A percentile compares a stretch with the other conserved stretches of the same genome.
phyloP scores from a whole-genome alignment of 768 basidiomycete genomes.

The Psilocybe azurescens region DNA sequence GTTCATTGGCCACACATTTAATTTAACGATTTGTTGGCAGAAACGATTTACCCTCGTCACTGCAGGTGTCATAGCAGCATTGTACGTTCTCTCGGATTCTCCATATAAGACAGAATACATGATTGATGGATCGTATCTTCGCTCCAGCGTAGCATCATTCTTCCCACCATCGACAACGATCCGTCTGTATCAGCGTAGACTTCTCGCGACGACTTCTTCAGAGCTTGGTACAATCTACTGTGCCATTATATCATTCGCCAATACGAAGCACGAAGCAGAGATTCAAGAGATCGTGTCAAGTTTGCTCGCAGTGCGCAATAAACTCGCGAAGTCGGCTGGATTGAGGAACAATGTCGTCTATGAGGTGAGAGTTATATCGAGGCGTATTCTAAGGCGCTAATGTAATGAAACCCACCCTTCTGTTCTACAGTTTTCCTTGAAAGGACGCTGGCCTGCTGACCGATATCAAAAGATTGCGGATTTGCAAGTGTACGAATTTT shows the following conservation, averaged over 20 bases:
- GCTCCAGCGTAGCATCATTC: slow-evolving; percentile 66
- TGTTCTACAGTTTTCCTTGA: slow-evolving; percentile 64
- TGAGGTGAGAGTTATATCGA: slow-evolving; percentile 49
- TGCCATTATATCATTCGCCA: slow-evolving; percentile 74
- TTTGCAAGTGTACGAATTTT: slow-evolving; percentile 60
- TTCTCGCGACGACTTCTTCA: slow-evolving; percentile 68
- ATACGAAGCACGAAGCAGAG: slow-evolving; percentile 56
- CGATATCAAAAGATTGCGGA: slow-evolving; percentile 75
- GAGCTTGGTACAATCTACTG: slow-evolving; percentile 80
- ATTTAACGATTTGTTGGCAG: slow-evolving; percentile 35
- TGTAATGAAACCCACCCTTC: not conserved
- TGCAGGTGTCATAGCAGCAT: slow-evolving; percentile 77
- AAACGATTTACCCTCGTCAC: slow-evolving; percentile 72
- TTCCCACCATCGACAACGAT: slow-evolving; percentile 80
- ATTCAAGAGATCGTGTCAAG: slow-evolving; percentile 62
- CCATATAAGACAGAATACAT: too few relatives aligned
- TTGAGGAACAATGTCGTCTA: slow-evolving; percentile 66
- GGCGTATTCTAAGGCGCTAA: not conserved
- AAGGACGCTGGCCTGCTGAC: slow-evolving; percentile 81
- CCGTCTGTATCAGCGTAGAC: slow-evolving; percentile 71
- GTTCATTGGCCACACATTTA: slow-evolving; percentile 37
- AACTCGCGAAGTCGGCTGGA: slow-evolving; percentile 65
- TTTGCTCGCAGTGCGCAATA: slow-evolving; percentile 75
- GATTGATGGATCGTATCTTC: not conserved
- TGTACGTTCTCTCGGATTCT: slow-evolving; percentile 46